phyloP scores from a whole-genome alignment of 2,329 filamentous ascomycete genomes.

The Talaromyces sp. region DNA sequence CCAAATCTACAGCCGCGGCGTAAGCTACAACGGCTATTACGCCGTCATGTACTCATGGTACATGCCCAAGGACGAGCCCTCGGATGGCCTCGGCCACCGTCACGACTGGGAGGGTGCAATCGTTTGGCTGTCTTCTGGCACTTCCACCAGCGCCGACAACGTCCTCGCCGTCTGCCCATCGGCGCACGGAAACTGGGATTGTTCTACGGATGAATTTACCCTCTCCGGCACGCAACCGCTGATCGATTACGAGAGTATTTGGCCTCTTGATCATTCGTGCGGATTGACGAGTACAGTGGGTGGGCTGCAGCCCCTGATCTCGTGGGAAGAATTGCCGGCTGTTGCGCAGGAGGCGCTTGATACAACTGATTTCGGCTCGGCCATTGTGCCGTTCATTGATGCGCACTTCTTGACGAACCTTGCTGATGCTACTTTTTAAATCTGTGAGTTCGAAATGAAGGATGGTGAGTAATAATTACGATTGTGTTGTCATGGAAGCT shows the following conservation, averaged over 20 bases:
- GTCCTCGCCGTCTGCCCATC: conserved; percentile 52
- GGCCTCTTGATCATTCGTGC: conserved; percentile 48
- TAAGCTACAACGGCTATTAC: conserved; percentile 41
- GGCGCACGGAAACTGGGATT: conserved; percentile 50
- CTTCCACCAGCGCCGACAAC: conserved; percentile 36
- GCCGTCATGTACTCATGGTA: conserved; percentile 55
- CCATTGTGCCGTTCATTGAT: conserved; percentile 49
- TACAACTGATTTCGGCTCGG: conserved; percentile 46
- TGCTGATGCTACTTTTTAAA: conserved; percentile 33
- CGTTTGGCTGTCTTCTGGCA: conserved; percentile 46
- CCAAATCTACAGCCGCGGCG: conserved; percentile 50
- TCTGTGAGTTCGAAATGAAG: neutral
- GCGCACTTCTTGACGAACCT: conserved; percentile 47
- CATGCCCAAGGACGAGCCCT: conserved; percentile 49
- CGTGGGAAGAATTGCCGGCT: conserved; percentile 48
- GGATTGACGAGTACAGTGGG: conserved; percentile 42
- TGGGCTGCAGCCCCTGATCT: conserved; percentile 46
- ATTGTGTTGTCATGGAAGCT: neutral
- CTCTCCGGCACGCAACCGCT: conserved; percentile 44
- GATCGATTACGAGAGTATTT: conserved; percentile 50
- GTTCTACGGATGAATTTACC: conserved; percentile 38
- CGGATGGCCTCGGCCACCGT: conserved; percentile 47
- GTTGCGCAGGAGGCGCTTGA: conserved; percentile 44
- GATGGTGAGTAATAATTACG: neutral
- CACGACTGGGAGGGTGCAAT: conserved; percentile 57